Conservation (phyloP, 1,284 basidiomycete genomes). For the Puccinia triticina region DNA sequence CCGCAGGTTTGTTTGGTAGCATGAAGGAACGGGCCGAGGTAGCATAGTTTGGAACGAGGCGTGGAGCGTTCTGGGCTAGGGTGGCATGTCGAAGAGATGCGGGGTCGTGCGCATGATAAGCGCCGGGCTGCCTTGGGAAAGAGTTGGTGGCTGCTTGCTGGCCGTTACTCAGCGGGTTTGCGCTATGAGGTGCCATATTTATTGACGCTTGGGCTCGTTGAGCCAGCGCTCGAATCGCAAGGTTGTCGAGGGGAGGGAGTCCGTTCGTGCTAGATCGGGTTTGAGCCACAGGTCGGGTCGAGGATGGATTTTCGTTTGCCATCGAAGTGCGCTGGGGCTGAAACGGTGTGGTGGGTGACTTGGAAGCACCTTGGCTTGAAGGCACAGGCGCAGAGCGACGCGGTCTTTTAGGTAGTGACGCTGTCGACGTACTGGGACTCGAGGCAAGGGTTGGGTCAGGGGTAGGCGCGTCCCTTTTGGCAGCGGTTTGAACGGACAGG, state of each 20-base stretch:
- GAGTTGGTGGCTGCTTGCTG: background rate
- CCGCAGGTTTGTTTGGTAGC: conserved; percentile 3
- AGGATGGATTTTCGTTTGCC: background rate
- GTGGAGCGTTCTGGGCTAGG: background rate
- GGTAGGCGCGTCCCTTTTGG: background rate
- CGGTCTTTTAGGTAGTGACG: conserved; percentile 19
- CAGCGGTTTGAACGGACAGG: background rate
- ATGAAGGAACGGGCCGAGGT: conserved; percentile 6
- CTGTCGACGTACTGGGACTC: background rate
- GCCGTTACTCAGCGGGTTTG: background rate
- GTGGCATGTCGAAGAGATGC: background rate
- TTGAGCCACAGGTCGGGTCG: background rate
- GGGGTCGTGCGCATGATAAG: background rate
- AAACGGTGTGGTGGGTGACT: background rate
- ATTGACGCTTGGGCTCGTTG: conserved; percentile 1
- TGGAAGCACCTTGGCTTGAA: background rate
- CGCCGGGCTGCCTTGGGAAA: background rate
- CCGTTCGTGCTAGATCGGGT: background rate
- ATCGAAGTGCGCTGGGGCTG: background rate
- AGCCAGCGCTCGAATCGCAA: background rate
- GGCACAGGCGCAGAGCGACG: background rate
- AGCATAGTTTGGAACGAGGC: conserved; percentile 30
- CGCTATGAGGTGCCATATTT: background rate
- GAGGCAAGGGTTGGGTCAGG: conserved; percentile 10
- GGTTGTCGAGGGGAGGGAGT: background rate